phyloP scores from a whole-genome alignment of 1,139 yeast genomes.

The Saccharomyces hybrid region DNA sequence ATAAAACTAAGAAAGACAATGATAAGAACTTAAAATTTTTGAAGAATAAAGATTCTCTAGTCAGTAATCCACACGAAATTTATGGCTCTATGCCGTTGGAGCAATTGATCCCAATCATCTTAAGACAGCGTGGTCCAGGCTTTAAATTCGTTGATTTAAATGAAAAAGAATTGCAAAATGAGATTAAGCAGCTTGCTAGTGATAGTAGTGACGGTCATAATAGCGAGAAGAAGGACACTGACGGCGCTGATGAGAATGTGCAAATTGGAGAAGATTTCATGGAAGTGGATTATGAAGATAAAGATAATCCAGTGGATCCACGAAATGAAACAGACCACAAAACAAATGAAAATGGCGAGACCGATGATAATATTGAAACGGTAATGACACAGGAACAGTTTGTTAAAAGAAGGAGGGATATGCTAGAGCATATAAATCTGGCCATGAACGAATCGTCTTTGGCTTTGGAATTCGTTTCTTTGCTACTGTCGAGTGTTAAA shows the following conservation, averaged over 20 bases:
- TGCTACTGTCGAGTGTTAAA: slow-evolving; percentile 69
- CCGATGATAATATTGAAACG: slow-evolving; percentile 11
- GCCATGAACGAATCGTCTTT: slow-evolving; percentile 88
- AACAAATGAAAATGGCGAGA: slow-evolving; percentile 3
- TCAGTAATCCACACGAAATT: slow-evolving; percentile 28
- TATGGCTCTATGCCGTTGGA: slow-evolving; percentile 28
- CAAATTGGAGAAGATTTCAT: slow-evolving; percentile 5
- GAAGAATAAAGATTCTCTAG: slow-evolving; percentile 12
- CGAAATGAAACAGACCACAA: slow-evolving; percentile 10
- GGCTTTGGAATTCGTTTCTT: slow-evolving; percentile 78
- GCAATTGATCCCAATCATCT: slow-evolving; percentile 27
- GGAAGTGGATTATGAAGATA: slow-evolving; percentile 2
- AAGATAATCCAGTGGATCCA: slow-evolving; percentile 7
- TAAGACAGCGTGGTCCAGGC: slow-evolving; percentile 25
- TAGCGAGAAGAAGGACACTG: slow-evolving; percentile 12
- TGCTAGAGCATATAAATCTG: slow-evolving; percentile 47
- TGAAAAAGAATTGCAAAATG: slow-evolving; percentile 47
- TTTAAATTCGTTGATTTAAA: slow-evolving; percentile 37
- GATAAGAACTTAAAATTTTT: slow-evolving; percentile 4
- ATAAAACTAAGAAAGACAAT: slow-evolving; percentile 3
- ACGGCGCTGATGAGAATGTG: slow-evolving; percentile 14
- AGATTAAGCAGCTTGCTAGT: slow-evolving; percentile 28
- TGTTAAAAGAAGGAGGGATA: slow-evolving; percentile 47
- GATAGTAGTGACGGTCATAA: slow-evolving; percentile 6
- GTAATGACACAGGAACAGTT: slow-evolving; percentile 41